Conservation (phyloP, 495 filamentous ascomycete genomes). For the Talaromyces proteolyticus region DNA sequence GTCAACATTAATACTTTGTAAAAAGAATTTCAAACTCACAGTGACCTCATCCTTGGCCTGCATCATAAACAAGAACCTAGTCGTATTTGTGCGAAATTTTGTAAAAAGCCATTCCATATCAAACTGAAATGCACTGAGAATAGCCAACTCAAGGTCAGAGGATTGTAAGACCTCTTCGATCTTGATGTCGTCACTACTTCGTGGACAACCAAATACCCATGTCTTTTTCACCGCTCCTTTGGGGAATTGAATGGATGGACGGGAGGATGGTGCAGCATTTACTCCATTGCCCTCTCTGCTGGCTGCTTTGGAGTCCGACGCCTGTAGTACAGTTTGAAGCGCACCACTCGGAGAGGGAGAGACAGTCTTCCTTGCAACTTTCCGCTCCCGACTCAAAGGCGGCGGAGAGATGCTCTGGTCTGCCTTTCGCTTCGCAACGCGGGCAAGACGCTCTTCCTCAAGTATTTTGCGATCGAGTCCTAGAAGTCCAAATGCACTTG, state of each 20-base stretch:
- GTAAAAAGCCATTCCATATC: constrained; percentile 66
- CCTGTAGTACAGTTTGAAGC: background rate
- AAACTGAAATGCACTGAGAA: constrained; percentile 85
- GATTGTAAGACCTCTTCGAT: constrained; percentile 85
- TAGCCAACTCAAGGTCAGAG: constrained; percentile 61
- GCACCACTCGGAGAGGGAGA: background rate
- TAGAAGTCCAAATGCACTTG: constrained; percentile 21
- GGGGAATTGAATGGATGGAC: constrained; percentile 52
- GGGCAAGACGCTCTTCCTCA: constrained; percentile 78
- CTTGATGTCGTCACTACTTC: constrained; percentile 68
- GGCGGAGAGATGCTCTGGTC: constrained; percentile 33
- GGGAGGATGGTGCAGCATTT: constrained; percentile 12
- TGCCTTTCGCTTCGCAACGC: constrained; percentile 57
- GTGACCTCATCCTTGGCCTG: constrained; percentile 56
- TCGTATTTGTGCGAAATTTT: constrained; percentile 48
- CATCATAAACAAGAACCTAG: constrained; percentile 62
- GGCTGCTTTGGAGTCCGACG: background rate
- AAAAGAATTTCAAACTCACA: constrained; percentile 26
- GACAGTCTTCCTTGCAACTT: constrained; percentile 11
- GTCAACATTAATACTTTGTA: background rate
- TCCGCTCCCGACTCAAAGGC: constrained; percentile 13
- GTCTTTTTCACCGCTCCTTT: constrained; percentile 78
- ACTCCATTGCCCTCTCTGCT: background rate
- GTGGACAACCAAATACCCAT: constrained; percentile 51
- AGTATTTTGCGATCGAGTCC: constrained; percentile 73